Evolutionary conservation across 2,329 filamentous ascomycete species (phyloP).

Genomic region (Nemania sp.): DNA sequence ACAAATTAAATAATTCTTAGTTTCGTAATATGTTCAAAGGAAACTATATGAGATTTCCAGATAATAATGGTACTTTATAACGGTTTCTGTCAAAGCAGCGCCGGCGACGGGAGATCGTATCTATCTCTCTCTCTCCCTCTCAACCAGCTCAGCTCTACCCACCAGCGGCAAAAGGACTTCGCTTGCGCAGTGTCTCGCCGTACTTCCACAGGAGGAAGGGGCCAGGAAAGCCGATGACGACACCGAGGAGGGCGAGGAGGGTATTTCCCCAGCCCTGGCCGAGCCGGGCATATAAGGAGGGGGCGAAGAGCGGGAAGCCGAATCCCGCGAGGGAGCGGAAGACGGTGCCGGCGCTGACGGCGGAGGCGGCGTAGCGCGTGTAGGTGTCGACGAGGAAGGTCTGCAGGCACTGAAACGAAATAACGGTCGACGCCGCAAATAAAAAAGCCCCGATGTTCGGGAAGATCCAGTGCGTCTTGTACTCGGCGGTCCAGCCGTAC

Average conservation of each 20-base stretch:
- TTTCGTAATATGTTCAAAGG: too few relatives aligned
- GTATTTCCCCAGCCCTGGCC: conserved; percentile 53
- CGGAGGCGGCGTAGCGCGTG: conserved; percentile 50
- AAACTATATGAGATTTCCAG: too few relatives aligned
- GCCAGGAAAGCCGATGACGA: conserved; percentile 54
- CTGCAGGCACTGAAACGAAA: conserved; percentile 51
- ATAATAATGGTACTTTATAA: too few relatives aligned
- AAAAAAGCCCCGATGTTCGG: conserved; percentile 49
- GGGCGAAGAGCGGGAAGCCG: conserved; percentile 55
- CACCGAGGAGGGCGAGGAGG: conserved; percentile 51
- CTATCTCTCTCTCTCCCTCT: not conserved
- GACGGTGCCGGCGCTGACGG: conserved; percentile 49
- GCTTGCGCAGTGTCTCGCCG: conserved; percentile 43
- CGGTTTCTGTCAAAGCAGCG: too few relatives aligned
- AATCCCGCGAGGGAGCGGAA: conserved; percentile 54
- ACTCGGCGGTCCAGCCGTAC: conserved; percentile 51
- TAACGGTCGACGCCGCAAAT: conserved; percentile 44
- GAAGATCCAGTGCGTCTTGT: conserved; percentile 49
- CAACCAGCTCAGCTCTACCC: not conserved
- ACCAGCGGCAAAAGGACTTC: conserved; percentile 40
- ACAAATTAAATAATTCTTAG: too few relatives aligned
- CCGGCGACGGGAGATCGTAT: too few relatives aligned
- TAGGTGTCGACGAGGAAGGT: conserved; percentile 53
- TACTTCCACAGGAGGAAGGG: conserved; percentile 49
- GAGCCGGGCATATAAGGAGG: conserved; percentile 47